Percentiles rank a stretch among this genome's conserved stretches.
Evolutionary conservation across 495 filamentous ascomycete genomes (phyloP).

Genomic region (Xeromyces bisporus): DNA sequence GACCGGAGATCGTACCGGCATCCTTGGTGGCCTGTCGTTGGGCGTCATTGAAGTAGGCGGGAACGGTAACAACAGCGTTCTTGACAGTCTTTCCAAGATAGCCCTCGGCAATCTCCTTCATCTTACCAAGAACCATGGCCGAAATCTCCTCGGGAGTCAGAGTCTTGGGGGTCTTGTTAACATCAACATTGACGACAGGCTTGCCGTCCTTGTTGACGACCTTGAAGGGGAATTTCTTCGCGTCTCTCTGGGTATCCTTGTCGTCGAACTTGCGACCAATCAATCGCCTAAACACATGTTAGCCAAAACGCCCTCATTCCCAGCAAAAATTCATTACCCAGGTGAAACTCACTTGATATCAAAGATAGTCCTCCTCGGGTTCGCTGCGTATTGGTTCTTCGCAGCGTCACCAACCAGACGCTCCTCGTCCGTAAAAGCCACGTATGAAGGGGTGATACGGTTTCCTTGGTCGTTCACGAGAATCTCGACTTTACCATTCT

Average conservation of each 20-base stretch:
- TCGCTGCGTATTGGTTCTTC: conserved; percentile 96
- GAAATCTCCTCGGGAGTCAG: conserved; percentile 81
- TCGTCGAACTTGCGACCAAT: conserved; percentile 82
- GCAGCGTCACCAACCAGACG: conserved; percentile 95
- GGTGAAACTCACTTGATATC: conserved; percentile 66
- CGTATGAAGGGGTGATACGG: conserved; percentile 96
- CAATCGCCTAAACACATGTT: conserved; percentile 42
- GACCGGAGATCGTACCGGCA: conserved; percentile 81
- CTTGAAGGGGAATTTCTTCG: conserved; percentile 87
- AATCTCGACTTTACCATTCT: conserved; percentile 95
- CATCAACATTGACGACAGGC: conserved; percentile 62
- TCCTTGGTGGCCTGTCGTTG: conserved; percentile 98
- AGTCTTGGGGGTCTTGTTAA: conserved; percentile 52
- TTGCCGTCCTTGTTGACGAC: conserved; percentile 68
- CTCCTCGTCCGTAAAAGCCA: conserved; percentile 97
- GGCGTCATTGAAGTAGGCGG: conserved; percentile 99
- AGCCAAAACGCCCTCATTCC: neutral
- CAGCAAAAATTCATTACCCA: neutral
- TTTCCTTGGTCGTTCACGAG: conserved; percentile 96
- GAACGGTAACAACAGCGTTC: conserved; percentile 94
- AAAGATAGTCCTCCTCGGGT: conserved; percentile 77
- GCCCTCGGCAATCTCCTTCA: conserved; percentile 92
- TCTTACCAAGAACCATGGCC: conserved; percentile 79
- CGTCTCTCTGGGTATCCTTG: conserved; percentile 67
- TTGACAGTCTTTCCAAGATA: conserved; percentile 91